These are phyloP conservation scores for Coccinonectria pachysandricola DNA, from an alignment of 2,329 filamentous ascomycete genomes.

Conservation along the genomic window DNA sequence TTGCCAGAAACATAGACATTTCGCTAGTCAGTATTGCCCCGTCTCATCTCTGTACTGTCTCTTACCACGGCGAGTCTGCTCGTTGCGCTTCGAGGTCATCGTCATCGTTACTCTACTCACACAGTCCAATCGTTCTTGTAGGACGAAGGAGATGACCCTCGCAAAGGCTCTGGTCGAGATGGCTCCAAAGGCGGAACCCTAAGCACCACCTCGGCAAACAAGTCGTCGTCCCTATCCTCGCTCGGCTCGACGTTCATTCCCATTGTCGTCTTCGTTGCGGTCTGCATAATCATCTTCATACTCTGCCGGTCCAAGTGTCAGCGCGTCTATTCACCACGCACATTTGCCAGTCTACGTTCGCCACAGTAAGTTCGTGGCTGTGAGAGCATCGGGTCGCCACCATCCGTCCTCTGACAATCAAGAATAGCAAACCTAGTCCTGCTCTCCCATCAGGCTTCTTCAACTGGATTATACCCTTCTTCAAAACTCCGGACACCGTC, in stretches of 20 bases:
- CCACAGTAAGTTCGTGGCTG: conserved; percentile 26
- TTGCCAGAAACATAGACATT: no score
- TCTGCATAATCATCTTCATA: conserved; percentile 42
- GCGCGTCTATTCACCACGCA: conserved; percentile 46
- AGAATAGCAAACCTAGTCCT: conserved; percentile 44
- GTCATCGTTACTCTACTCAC: no score
- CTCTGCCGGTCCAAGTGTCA: conserved; percentile 34
- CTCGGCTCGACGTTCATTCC: conserved; percentile 43
- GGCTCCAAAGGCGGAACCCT: conserved; percentile 25
- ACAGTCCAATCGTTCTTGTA: no score
- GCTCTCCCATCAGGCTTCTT: conserved; percentile 49
- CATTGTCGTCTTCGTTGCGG: conserved; percentile 36
- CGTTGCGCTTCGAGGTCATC: no score
- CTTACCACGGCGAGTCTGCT: no score
- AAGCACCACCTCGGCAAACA: conserved; percentile 22
- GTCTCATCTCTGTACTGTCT: no score
- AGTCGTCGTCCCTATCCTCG: conserved; percentile 26
- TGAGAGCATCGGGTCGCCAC: no score
- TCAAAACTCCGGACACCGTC: conserved; percentile 61
- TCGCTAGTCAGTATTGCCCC: no score
- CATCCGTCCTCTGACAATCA: no score
- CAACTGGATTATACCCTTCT: conserved; percentile 60
- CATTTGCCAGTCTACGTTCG: conserved; percentile 37
- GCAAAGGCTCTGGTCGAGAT: conserved; percentile 25
- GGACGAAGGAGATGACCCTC: conserved; percentile 20